Evolutionary conservation across 306 rosid species (phyloP), one percentile per base, ranked within the genome.

Genomic region (Fragaria nilgerrensis): DNA sequence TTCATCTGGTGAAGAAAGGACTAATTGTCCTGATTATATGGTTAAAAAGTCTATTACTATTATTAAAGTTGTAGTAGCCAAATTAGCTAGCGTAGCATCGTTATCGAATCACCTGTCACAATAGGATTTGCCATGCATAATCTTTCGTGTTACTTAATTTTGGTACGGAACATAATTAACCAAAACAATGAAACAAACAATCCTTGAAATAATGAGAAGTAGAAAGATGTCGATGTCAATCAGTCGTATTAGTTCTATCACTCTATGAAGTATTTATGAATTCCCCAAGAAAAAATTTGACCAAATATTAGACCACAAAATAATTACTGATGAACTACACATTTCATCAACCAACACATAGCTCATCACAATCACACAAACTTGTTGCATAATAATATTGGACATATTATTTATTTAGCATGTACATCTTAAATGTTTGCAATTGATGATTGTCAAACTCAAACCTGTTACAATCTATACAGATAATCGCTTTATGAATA

Each of bases 11-110:
- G 67, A 17, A 79, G 69, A 69, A 7, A 41, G 23, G 20, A 17
- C 64, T 47, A 43, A 70, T 44, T 84, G 56, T 47, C 25, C 1
- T 27, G 20, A 27, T 65, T 69, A 47, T 78, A 77, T 77, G n/a
- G 90, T 81, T 90, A 29, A 70, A 55, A 16, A 29, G 84, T 88
- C 92, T 76, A 84, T 84, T 80, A 73, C n/a, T 15, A 63, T 59
- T 15, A 63, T 59, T 32, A 34, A 20, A 6, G 56, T 0, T 43
- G 5, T 9, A 73, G 0, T 52, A 23, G 50, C 65, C 49, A 20
- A 27, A 61, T 61, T 63, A 32, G 44, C 68, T 76, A 76, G 32
- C 66, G 17, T 22, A 53, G 5, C 43, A 37, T 53, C 20, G 22
- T 9, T 14, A 37, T 23, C 7, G 29, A 19, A 36, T 66, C 7